Evolutionary conservation across 441 rosid genomes (phyloP).

Genomic region (Croton laevigatus): DNA sequence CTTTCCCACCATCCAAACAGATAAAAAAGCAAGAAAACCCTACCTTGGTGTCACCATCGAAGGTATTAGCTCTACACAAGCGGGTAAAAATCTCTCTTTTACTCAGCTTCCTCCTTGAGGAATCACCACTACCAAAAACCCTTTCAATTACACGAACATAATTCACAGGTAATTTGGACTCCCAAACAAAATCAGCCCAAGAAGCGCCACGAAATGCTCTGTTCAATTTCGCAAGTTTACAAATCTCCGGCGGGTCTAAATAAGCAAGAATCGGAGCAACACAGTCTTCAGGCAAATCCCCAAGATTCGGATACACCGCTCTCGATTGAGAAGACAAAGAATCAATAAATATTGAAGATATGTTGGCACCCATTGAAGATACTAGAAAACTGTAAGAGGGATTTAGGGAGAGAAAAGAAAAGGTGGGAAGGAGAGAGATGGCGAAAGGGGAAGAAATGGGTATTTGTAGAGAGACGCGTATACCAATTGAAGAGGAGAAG

Average conservation of each 20-base stretch:
- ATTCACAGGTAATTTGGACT: constrained; percentile 61
- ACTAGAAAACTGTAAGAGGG: background rate
- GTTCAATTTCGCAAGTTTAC: constrained; percentile 56
- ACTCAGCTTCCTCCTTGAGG: constrained; percentile 40
- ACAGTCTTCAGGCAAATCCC: constrained; percentile 81
- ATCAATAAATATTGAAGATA: constrained; percentile 41
- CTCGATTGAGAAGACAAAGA: constrained; percentile 18
- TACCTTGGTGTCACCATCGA: constrained; percentile 76
- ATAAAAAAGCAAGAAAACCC: constrained; percentile 6
- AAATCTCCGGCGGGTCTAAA: constrained; percentile 68
- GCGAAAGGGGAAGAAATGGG: background rate
- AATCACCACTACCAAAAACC: constrained; percentile 38
- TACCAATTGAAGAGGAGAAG: background rate
- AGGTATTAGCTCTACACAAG: constrained; percentile 51
- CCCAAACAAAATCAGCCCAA: constrained; percentile 89
- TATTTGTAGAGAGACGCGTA: constrained; percentile 26
- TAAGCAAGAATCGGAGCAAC: constrained; percentile 59
- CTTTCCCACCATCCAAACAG: constrained; percentile 18
- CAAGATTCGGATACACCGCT: constrained; percentile 38
- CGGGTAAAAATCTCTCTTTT: constrained; percentile 67
- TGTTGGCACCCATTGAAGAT: constrained; percentile 51
- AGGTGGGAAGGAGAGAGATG: background rate
- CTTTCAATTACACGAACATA: constrained; percentile 39
- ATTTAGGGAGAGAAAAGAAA: background rate
- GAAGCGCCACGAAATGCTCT: constrained; percentile 70